Conservation (phyloP, 2,329 filamentous ascomycete genomes). For the Pyricularia sp. region DNA sequence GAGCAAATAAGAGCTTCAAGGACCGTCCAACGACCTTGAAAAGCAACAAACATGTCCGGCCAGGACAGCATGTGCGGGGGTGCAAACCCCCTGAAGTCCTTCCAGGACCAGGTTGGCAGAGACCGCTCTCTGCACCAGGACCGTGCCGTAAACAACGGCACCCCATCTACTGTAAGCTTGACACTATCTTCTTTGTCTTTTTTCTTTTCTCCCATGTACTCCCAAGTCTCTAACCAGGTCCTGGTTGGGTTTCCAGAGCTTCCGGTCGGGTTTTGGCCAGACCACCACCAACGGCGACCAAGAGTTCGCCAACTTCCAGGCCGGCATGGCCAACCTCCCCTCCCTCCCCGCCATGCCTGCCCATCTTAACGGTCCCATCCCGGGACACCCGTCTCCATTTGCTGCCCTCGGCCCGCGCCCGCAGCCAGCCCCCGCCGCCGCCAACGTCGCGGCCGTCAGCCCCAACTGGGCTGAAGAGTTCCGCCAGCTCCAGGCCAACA, state of each 20-base stretch:
- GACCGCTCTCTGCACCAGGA: constrained; percentile 68
- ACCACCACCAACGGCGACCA: constrained; percentile 9
- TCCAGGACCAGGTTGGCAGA: constrained; percentile 59
- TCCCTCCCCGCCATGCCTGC: constrained; percentile 1
- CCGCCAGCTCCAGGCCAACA: not conserved
- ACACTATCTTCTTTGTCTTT: not conserved
- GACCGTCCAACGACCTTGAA: not conserved
- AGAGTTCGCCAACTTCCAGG: constrained; percentile 8
- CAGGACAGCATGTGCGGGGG: constrained; percentile 51
- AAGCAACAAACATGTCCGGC: constrained; percentile 25
- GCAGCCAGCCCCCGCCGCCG: not conserved
- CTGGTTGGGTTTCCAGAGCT: constrained; percentile 7
- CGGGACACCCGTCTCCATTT: not conserved
- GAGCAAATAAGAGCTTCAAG: not conserved
- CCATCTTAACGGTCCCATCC: not conserved
- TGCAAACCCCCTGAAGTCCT: constrained; percentile 64
- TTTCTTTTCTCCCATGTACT: not conserved
- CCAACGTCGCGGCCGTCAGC: not conserved
- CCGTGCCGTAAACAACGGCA: constrained; percentile 30
- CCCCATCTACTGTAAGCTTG: not conserved
- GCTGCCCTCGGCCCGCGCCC: not conserved
- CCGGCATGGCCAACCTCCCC: not conserved
- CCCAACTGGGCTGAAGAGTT: not conserved
- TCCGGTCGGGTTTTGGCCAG: constrained; percentile 9
- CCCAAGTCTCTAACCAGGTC: not conserved